phyloP scores from a whole-genome alignment of 1,284 basidiomycete genomes.

The Prillingera fragicola region DNA sequence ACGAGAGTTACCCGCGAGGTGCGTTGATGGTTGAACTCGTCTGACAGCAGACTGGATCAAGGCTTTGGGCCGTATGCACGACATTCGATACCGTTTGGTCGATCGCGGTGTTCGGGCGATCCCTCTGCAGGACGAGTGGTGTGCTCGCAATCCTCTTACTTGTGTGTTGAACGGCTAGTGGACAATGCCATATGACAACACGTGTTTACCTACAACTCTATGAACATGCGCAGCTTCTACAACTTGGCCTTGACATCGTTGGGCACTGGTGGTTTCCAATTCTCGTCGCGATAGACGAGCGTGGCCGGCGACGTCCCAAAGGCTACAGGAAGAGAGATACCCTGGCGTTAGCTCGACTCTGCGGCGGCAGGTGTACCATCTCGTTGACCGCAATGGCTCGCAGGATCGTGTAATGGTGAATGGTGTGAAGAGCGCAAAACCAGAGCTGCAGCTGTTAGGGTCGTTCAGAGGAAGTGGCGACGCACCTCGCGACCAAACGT shows the following conservation, averaged over 20 bases:
- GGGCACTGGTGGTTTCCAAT: conserved; percentile 17
- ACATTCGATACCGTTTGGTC: conserved; percentile 63
- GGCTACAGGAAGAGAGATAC: conserved; percentile 36
- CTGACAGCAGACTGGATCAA: conserved; percentile 50
- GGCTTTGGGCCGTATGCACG: conserved; percentile 71
- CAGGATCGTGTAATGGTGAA: conserved; percentile 46
- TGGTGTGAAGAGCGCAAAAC: conserved; percentile 43
- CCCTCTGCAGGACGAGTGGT: conserved; percentile 73
- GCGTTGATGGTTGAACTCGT: conserved; percentile 3
- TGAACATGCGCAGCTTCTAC: conserved; percentile 3
- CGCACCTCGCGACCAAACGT: conserved; percentile 41
- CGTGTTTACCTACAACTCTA: too few relatives aligned
- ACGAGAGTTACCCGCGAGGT: conserved; percentile 19
- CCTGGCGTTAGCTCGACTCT: too few relatives aligned
- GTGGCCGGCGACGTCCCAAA: conserved; percentile 46
- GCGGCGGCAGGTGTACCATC: conserved; percentile 26
- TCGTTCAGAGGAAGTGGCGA: background rate
- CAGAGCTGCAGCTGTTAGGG: conserved; percentile 27
- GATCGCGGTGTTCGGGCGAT: conserved; percentile 63
- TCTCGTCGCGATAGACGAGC: conserved; percentile 29
- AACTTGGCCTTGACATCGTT: conserved; percentile 13
- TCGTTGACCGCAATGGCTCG: conserved; percentile 45
- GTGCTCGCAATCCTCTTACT: too few relatives aligned
- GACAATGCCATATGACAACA: too few relatives aligned
- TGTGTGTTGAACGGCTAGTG: too few relatives aligned